These are phyloP conservation scores for Hypsizygus ulmarius DNA, from an alignment of 1,284 basidiomycete species.

Conservation along the genomic window DNA sequence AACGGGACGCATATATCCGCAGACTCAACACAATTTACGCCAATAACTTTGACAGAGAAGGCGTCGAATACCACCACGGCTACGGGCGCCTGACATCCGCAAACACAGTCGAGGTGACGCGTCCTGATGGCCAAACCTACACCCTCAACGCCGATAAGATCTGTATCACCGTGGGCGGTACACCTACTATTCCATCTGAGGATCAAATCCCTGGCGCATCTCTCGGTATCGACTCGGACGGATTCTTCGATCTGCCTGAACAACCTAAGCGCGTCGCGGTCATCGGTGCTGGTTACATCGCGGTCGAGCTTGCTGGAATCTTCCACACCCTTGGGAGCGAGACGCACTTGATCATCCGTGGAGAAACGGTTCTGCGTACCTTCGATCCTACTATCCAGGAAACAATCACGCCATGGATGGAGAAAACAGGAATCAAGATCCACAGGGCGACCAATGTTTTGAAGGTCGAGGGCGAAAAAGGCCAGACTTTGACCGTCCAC, in stretches of 20 bases:
- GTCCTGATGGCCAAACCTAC: constrained; percentile 64
- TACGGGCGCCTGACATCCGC: constrained; percentile 71
- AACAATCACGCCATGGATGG: constrained; percentile 91
- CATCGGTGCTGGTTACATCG: constrained; percentile 96
- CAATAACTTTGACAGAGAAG: constrained; percentile 83
- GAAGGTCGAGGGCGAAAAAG: constrained; percentile 74
- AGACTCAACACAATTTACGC: constrained; percentile 93
- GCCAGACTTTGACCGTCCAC: constrained; percentile 65
- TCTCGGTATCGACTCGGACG: constrained; percentile 91
- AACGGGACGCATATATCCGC: constrained; percentile 94
- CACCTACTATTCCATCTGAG: constrained; percentile 80
- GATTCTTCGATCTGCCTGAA: constrained; percentile 90
- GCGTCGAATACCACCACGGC: constrained; percentile 87
- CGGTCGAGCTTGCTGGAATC: constrained; percentile 91
- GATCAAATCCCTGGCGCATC: constrained; percentile 84
- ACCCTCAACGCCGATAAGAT: constrained; percentile 73
- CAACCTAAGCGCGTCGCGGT: constrained; percentile 94
- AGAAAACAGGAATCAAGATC: constrained; percentile 85
- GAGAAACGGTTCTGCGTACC: constrained; percentile 86
- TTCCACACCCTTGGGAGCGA: constrained; percentile 86
- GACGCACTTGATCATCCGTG: constrained; percentile 89
- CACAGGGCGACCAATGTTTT: constrained; percentile 79
- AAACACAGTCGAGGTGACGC: constrained; percentile 66
- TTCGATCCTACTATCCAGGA: constrained; percentile 92
- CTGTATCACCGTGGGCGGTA: constrained; percentile 85